Evolutionary conservation across 2,329 filamentous ascomycete genomes (phyloP).

Genomic region (Alternaria rosae): DNA sequence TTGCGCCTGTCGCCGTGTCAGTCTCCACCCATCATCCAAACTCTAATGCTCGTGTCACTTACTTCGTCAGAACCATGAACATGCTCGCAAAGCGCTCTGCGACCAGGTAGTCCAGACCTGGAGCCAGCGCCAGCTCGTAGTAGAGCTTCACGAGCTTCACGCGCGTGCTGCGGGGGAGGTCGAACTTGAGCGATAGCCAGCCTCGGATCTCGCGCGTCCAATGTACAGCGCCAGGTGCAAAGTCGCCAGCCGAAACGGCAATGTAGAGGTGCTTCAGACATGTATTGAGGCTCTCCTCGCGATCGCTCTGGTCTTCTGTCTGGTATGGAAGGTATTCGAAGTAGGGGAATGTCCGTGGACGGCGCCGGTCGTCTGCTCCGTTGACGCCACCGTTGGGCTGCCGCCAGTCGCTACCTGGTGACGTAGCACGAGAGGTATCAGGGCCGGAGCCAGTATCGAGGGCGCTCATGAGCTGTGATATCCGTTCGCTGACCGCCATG

Average conservation of each 20-base stretch:
- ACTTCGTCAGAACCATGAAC: constrained; percentile 97
- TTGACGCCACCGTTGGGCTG: constrained; percentile 59
- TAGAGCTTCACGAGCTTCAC: constrained; percentile 88
- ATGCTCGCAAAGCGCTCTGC: constrained; percentile 94
- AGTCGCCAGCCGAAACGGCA: constrained; percentile 89
- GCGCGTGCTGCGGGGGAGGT: constrained; percentile 84
- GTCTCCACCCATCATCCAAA: constrained; percentile 16
- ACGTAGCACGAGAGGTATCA: constrained; percentile 84
- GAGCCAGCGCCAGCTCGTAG: constrained; percentile 90
- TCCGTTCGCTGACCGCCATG: constrained; percentile 52
- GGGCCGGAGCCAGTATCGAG: constrained; percentile 59
- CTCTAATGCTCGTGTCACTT: constrained; percentile 46
- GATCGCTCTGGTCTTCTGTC: constrained; percentile 79
- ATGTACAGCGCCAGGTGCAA: constrained; percentile 89
- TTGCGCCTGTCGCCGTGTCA: constrained; percentile 71
- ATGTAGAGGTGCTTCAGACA: constrained; percentile 96
- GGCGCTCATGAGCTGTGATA: constrained; percentile 53
- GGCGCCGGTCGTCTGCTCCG: constrained; percentile 63
- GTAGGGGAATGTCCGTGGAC: constrained; percentile 91
- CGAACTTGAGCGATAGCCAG: constrained; percentile 97
- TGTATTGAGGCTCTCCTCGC: constrained; percentile 80
- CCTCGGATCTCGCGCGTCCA: constrained; percentile 96
- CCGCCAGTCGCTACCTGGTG: constrained; percentile 72
- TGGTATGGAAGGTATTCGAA: constrained; percentile 87
- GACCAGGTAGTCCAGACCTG: constrained; percentile 81